These are phyloP conservation scores for Amniculicola lignicola DNA, from an alignment of 495 filamentous ascomycete species.

Conservation along the genomic window DNA sequence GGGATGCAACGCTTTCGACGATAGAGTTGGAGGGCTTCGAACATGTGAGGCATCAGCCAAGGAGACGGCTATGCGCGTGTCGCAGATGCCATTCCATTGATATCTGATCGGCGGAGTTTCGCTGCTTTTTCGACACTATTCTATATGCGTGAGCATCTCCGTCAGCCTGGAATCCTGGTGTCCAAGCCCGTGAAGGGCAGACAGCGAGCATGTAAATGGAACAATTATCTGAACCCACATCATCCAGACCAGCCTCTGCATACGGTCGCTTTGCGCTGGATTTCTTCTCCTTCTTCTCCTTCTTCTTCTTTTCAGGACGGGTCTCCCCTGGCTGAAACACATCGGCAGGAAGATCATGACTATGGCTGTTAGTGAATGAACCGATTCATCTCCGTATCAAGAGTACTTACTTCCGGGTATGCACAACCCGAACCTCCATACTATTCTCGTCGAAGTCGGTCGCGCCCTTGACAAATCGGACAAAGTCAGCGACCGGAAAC, in stretches of 20 bases:
- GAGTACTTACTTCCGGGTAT: conserved; percentile 68
- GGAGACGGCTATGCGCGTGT: conserved; percentile 7
- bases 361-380: conserved; percentile 33
- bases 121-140: not conserved
- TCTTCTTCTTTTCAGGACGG: conserved; percentile 37
- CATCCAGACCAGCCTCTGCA: conserved; percentile 38
- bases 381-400: not conserved
- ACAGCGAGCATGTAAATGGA: not conserved
- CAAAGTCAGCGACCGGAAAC: conserved; percentile 70
- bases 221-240: conserved; percentile 36
- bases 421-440: conserved; percentile 66
- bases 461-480: conserved; percentile 63
- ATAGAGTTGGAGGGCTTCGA: not conserved
- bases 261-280: conserved; percentile 38
- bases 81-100: conserved; percentile 9
- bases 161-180: conserved; percentile 3
- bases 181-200: not conserved
- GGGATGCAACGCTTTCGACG: not conserved
- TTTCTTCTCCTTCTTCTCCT: conserved; percentile 36
- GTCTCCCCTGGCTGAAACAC: conserved; percentile 79
- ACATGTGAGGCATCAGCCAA: not conserved
- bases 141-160: conserved; percentile 13
- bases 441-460: conserved; percentile 60
- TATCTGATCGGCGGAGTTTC: conserved; percentile 14
- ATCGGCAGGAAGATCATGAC: conserved; percentile 82